Evolutionary conservation across 2,329 filamentous ascomycete species (phyloP), one percentile per base, ranked within the genome.

Genomic region (Trichoderma sp.): DNA sequence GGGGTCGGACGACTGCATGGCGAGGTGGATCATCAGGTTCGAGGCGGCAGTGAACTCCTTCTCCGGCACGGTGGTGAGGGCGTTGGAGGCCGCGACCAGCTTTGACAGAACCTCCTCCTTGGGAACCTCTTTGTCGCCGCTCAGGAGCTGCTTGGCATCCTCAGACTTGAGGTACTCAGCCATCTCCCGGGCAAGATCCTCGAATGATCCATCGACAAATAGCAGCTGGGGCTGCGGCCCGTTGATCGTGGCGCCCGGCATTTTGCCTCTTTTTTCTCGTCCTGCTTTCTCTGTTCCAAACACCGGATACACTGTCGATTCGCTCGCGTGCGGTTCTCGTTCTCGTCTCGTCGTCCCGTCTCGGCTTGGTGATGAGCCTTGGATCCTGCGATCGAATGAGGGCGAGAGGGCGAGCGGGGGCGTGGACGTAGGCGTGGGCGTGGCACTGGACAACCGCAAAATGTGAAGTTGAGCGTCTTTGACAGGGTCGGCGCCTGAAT

Each of bases 21-120:
- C 91, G 76, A 99, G 92, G 88, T 98, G 94, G 83, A 98, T 93
- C 84, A 99, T 93, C 80, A 98, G 93, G 87, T 99, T 98, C 88
- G 98, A 98, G 77, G 96, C 95, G 76, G 96, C 93, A 77, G 95
- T 95, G 84, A 98, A 97, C 86, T 98, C 96, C 90, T 97, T 97
- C 89, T 99, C 97, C 76, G 96, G 94, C 74, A 95, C 94, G 78
- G 90, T 90, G 86, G 95, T 97, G 83, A 99, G 89, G 68, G 90
- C 90, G 71, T 90, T 86, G 71, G 94, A 95, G 75, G 94, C 93
- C 79, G 92, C 91, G 77, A 98, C 94, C 79, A 99, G 89, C 89
- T 95, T 95, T 88, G 95, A 93, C 75, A 99, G 90, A 63, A 94
- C 92, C 79, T 97, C 95, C 80, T 97, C 95, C 87, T 95, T 94